Evolutionary conservation across 148 eudicot species (phyloP).

Genomic region (Tetragonia tetragonoides): DNA sequence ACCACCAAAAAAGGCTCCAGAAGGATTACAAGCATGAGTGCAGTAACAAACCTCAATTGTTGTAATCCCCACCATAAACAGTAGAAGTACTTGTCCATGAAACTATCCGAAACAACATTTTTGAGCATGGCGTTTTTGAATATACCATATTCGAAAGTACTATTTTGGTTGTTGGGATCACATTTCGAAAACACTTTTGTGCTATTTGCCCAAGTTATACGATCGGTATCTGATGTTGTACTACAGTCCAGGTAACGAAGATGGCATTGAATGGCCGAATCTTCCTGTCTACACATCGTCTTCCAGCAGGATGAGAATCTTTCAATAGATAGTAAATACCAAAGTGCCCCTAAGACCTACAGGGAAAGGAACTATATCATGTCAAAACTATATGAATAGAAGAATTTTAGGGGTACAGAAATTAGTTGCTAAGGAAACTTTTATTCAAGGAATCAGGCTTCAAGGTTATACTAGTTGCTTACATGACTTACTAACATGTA

Average conservation of each 20-base stretch:
- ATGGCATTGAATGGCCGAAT: slow-evolving; percentile 24
- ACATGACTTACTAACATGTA: slow-evolving; percentile 79
- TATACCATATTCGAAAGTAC: slow-evolving; percentile 51
- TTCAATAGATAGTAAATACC: slow-evolving; percentile 66
- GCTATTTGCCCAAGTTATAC: slow-evolving; percentile 44
- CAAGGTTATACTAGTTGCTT: slow-evolving; percentile 16
- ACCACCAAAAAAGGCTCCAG: no score
- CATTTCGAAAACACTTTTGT: slow-evolving; percentile 46
- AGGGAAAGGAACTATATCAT: not conserved
- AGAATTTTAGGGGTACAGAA: not conserved
- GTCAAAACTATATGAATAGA: not conserved
- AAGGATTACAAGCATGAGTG: not conserved
- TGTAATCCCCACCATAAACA: slow-evolving; percentile 82
- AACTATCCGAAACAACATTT: slow-evolving; percentile 41
- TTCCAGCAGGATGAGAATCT: slow-evolving; percentile 67
- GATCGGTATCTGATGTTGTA: slow-evolving; percentile 23
- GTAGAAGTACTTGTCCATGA: slow-evolving; percentile 59
- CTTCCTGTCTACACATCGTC: slow-evolving; percentile 37
- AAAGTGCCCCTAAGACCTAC: slow-evolving; percentile 64
- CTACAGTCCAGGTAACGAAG: slow-evolving; percentile 51
- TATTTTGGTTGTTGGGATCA: slow-evolving; percentile 32
- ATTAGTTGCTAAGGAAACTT: no score
- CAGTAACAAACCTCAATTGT: slow-evolving; percentile 46
- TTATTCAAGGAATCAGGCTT: not conserved
- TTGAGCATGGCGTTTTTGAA: slow-evolving; percentile 50